Base-by-base conservation (phyloP, 140 eudicot genomes). In the Bidens hawaiensis region DNA sequence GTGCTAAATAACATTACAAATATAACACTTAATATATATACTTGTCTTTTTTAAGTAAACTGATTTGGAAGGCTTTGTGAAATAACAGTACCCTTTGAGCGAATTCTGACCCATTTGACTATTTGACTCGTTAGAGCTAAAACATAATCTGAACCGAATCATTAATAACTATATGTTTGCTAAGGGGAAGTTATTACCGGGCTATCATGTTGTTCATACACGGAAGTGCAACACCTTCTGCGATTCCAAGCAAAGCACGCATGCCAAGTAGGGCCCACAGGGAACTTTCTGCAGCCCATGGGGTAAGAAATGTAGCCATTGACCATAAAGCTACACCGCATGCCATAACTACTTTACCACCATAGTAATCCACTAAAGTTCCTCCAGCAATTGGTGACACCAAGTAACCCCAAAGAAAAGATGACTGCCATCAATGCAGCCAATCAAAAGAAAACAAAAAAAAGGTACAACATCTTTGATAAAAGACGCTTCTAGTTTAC, bases 161-260 rank as follows among this genome's bases (percentile, higher is more conserved):
- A 17, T 22, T 21, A 11, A 30, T 0, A 49, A 21, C 48, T 33
- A 64, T 43, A 30, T 24, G 40, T 28, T 7, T 49, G 26, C 34
- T 23, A 65, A 16, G n/a, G 28, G 61, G 47, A 72, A 24, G 43
- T 69, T 2, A 63, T 49, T 72, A 93, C 99, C 95, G 85, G 54
- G 90, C 79, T 62, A 93, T 93, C 96, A 93, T 85, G 74, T 88
- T 85, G 85, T 93, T 93, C 99, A 93, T 93, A 80, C 95, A 88
- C 60, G 99, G 99, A 85, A 93, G 96, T 31, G 99, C 99, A n/a
- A 93, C 99, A 27, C 99, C 99, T 81, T 93, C 99, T 31, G 99
- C 99, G 42, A 93, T 68, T 46, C 99, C 99, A 59, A 93, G 94
- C 47, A 88, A 52, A 78, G 83, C 83, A 36, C 99, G 93, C 82